phyloP scores from a whole-genome alignment of 2,329 filamentous ascomycete genomes.

The Madurella mycetomatis region DNA sequence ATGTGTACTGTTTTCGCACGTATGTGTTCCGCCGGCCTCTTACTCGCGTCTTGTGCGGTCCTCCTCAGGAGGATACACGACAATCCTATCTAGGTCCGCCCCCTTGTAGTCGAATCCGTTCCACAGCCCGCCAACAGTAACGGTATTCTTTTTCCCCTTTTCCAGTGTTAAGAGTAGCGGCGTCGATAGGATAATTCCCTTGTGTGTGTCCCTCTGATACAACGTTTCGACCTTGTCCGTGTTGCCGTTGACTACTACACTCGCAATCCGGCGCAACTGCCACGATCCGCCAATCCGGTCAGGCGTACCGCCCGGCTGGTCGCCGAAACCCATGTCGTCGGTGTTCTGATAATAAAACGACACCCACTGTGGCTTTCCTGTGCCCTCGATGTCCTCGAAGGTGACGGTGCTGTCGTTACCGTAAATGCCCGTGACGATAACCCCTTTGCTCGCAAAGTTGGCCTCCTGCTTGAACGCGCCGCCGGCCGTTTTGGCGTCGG shows the following conservation, averaged over 20 bases:
- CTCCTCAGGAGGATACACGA: constrained; percentile 54
- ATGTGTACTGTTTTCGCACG: not conserved
- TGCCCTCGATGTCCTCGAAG: constrained; percentile 45
- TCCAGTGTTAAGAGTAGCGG: constrained; percentile 51
- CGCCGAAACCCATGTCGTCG: constrained; percentile 58
- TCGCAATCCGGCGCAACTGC: constrained; percentile 56
- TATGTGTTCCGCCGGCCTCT: not conserved
- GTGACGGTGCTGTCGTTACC: constrained; percentile 52
- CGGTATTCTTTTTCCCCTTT: constrained; percentile 47
- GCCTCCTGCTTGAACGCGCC: constrained; percentile 53
- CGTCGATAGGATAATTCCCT: constrained; percentile 56
- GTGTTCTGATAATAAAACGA: constrained; percentile 57
- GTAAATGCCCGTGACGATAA: constrained; percentile 49
- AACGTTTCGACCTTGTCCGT: constrained; percentile 45
- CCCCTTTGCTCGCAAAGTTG: constrained; percentile 44
- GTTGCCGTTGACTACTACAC: constrained; percentile 55
- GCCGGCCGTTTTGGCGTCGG: constrained; percentile 42
- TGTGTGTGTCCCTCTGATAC: constrained; percentile 51
- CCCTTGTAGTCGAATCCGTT: constrained; percentile 55
- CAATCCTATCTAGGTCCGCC: constrained; percentile 54
- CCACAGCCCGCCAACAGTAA: constrained; percentile 52
- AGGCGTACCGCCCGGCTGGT: constrained; percentile 50
- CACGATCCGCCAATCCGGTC: constrained; percentile 57
- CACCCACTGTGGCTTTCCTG: constrained; percentile 51
- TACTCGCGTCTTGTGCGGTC: not conserved